Percentiles rank a stretch among this genome's conserved stretches.
Conservation (phyloP, 73 alveolate species). For the Tetrahymena thermophila region DNA sequence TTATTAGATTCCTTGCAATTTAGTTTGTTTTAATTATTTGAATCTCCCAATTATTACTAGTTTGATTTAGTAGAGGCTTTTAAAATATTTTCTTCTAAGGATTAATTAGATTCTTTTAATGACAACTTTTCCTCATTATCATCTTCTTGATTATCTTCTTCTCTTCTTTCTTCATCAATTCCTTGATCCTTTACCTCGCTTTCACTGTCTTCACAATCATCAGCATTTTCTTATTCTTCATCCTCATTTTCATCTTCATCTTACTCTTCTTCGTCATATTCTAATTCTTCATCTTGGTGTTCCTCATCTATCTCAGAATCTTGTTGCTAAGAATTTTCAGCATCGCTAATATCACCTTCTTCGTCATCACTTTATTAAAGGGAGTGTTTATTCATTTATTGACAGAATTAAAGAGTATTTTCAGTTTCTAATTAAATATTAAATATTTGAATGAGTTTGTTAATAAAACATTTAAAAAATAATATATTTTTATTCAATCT, state of each 20-base stretch:
- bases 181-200: neutral
- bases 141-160: neutral
- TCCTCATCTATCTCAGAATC: neutral
- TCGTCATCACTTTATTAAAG: neutral
- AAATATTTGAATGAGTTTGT: neutral
- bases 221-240: neutral
- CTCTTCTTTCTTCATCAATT: neutral
- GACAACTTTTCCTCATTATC: neutral
- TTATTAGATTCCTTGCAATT: neutral
- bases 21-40: neutral
- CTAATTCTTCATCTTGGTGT: neutral
- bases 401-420: neutral
- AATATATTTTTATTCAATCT: neutral
- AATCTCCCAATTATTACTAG: neutral
- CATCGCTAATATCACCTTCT: neutral
- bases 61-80: neutral
- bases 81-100: neutral
- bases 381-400: neutral
- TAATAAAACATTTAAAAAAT: neutral
- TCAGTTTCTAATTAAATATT: neutral
- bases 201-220: neutral
- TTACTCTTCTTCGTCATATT: neutral
- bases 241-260: neutral
- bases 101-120: neutral
- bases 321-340: neutral